phyloP scores from a whole-genome alignment of 352 stramenopile genomes.

The Blastocystis sp. region DNA sequence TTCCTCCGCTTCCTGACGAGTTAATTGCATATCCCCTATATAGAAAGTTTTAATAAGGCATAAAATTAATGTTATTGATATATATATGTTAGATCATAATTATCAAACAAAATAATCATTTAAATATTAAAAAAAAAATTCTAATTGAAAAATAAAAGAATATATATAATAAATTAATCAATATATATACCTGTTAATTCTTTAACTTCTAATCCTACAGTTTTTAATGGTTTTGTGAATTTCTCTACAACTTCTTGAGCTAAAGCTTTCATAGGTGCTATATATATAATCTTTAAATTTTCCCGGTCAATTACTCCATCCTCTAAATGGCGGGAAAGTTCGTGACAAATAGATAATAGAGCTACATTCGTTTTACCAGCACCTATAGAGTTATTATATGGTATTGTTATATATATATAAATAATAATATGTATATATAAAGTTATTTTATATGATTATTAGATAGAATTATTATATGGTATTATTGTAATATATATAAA shows the following conservation, averaged over 20 bases:
- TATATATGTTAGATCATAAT: too few relatives aligned
- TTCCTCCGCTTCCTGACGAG: conserved; percentile 72
- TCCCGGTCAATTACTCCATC: conserved; percentile 44
- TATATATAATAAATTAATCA: not conserved
- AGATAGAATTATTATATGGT: not conserved
- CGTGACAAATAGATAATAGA: conserved; percentile 79
- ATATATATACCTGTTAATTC: conserved; percentile 40
- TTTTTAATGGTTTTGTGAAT: conserved; percentile 69
- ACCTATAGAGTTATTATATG: conserved; percentile 51
- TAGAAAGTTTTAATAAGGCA: conserved; percentile 72
- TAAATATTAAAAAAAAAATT: too few relatives aligned
- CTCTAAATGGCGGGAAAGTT: conserved; percentile 57
- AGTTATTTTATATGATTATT: not conserved
- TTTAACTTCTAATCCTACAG: conserved; percentile 47
- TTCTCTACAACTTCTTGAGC: conserved; percentile 96
- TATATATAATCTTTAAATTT: conserved; percentile 78
- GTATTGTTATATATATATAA: not conserved
- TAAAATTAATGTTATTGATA: too few relatives aligned
- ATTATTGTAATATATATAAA: not conserved
- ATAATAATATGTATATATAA: not conserved
- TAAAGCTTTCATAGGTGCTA: conserved; percentile 87
- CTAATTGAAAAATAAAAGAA: too few relatives aligned
- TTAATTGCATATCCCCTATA: conserved; percentile 93
- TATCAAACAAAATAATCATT: too few relatives aligned
- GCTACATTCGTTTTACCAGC: conserved; percentile 97